phyloP scores from a whole-genome alignment of 768 basidiomycete species.

The Pleurotus salmoneostramineus region DNA sequence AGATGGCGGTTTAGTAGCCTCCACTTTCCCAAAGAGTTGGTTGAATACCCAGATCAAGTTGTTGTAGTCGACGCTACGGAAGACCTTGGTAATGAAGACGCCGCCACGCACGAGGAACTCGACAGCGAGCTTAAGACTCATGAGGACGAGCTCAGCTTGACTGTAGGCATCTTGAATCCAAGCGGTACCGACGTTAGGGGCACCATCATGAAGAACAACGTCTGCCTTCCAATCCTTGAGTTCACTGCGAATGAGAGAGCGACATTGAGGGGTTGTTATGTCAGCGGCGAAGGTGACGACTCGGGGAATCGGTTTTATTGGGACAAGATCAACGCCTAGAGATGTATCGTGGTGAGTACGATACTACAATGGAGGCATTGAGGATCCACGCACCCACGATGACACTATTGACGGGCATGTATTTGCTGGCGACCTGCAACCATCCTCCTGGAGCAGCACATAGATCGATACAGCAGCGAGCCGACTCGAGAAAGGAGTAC shows the following conservation, averaged over 20 bases:
- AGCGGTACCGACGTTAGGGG: slow-evolving; percentile 98
- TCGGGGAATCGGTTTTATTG: slow-evolving; percentile 93
- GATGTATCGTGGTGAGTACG: slow-evolving; percentile 6
- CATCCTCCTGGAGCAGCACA: slow-evolving; percentile 99
- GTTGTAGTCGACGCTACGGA: slow-evolving; percentile 98
- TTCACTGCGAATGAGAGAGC: slow-evolving; percentile 79
- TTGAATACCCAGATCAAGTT: slow-evolving; percentile 98
- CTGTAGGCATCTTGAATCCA: slow-evolving; percentile 99
- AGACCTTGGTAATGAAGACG: slow-evolving; percentile 97
- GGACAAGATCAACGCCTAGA: slow-evolving; percentile 89
- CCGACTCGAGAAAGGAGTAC: slow-evolving; percentile 85
- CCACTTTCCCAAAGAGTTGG: slow-evolving; percentile 93
- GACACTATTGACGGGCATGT: slow-evolving; percentile 90
- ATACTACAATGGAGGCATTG: not conserved
- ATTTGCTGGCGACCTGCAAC: slow-evolving; percentile 97
- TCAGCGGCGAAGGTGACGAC: slow-evolving; percentile 91
- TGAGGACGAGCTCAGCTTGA: slow-evolving; percentile 94
- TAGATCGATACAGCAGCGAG: slow-evolving; percentile 93
- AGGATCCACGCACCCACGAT: slow-evolving; percentile 68
- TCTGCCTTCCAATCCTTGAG: slow-evolving; percentile 99
- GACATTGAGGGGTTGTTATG: slow-evolving; percentile 90
- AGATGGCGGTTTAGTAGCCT: slow-evolving; percentile 97
- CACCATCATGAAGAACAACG: slow-evolving; percentile 97
- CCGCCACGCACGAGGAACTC: slow-evolving; percentile 93
- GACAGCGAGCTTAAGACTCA: slow-evolving; percentile 91